phyloP scores from a whole-genome alignment of 192 early-diverging fungal genomes.

The Gonapodya prolifera region DNA sequence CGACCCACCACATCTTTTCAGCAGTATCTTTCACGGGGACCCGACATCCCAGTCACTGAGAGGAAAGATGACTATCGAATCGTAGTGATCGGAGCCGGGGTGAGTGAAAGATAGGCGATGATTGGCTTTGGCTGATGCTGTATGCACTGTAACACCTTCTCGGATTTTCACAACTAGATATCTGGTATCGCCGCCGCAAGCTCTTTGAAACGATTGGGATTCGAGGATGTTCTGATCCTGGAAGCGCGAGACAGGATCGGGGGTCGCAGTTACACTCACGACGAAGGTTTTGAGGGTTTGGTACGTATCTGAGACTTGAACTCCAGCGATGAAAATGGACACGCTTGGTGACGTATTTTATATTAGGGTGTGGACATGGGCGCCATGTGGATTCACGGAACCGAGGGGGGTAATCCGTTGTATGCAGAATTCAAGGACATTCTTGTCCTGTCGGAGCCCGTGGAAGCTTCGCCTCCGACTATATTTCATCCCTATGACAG shows the following conservation, averaged over 20 bases:
- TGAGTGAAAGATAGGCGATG: neutral
- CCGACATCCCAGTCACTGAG: too few species aligned
- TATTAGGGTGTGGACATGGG: neutral
- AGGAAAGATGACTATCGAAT: neutral
- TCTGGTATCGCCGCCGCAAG: neutral
- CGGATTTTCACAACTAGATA: too few species aligned
- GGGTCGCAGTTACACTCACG: neutral
- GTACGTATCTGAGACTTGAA: neutral
- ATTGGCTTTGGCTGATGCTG: neutral
- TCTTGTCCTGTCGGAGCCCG: neutral
- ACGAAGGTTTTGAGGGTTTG: neutral
- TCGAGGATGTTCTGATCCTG: neutral
- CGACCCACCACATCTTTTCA: too few species aligned
- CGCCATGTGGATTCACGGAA: neutral
- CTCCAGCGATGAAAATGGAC: neutral
- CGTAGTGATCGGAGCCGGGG: neutral
- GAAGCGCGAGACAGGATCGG: neutral
- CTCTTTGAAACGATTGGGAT: neutral
- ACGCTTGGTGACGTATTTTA: too few species aligned
- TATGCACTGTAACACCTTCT: too few species aligned
- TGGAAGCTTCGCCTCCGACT: neutral
- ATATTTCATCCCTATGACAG: neutral
- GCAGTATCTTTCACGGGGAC: too few species aligned
- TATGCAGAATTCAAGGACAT: neutral
- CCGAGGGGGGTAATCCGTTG: neutral